These are phyloP conservation scores for Sclerotiophoma versabilis DNA, from an alignment of 2,329 filamentous ascomycete species.

Conservation along the genomic window DNA sequence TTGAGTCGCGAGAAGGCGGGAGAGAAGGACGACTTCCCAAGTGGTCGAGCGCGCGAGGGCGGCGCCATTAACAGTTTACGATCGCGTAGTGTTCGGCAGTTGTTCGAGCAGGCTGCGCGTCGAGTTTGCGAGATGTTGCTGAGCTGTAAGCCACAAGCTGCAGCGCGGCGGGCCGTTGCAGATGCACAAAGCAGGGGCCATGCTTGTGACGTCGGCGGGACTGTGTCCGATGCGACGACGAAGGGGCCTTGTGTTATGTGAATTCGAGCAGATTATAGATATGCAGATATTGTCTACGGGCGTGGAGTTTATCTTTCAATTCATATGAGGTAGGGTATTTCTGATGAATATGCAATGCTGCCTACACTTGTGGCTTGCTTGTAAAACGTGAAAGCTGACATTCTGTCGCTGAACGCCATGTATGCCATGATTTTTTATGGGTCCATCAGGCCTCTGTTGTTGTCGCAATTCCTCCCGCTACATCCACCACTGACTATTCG, in stretches of 20 bases:
- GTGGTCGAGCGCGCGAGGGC: constrained; percentile 59
- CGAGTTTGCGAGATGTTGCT: not conserved
- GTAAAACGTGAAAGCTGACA: not conserved
- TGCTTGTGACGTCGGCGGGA: not conserved
- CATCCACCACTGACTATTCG: not conserved
- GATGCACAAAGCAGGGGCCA: not conserved
- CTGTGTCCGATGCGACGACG: no score
- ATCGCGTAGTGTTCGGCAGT: not conserved
- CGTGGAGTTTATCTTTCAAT: no score
- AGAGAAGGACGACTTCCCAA: constrained; percentile 75
- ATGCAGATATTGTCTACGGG: no score
- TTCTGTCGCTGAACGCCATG: constrained; percentile 3
- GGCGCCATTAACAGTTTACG: constrained; percentile 36
- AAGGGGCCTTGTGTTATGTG: no score
- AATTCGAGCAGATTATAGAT: no score
- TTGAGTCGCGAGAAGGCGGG: constrained; percentile 71
- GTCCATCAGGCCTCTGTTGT: not conserved
- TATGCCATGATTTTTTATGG: not conserved
- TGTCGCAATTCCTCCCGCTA: not conserved
- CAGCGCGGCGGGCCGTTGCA: not conserved
- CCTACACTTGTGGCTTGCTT: not conserved
- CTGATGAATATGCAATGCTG: not conserved
- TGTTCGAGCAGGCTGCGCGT: not conserved
- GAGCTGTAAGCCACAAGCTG: not conserved
- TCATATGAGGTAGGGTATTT: no score